These are phyloP conservation scores for Suillus discolor DNA, from an alignment of 768 basidiomycete genomes.

Conservation along the genomic window DNA sequence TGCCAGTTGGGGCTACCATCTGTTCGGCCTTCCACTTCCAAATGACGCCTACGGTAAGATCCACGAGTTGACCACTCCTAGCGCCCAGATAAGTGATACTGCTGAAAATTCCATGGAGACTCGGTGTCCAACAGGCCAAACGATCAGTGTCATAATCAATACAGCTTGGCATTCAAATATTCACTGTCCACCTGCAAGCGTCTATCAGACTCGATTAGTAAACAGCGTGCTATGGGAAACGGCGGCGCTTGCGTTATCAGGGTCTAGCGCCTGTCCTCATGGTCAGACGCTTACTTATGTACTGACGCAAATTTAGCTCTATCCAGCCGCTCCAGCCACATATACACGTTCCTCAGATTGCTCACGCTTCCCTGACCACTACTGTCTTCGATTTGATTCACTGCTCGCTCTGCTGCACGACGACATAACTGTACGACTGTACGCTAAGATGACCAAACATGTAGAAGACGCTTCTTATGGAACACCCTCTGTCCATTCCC, in stretches of 20 bases:
- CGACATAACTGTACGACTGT: background rate
- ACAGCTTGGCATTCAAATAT: background rate
- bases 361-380: background rate
- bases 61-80: background rate
- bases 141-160: background rate
- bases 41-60: background rate
- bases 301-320: background rate
- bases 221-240: background rate
- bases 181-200: background rate
- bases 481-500: background rate
- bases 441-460: background rate
- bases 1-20: background rate
- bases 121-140: background rate
- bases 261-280: background rate
- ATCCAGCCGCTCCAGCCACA: background rate
- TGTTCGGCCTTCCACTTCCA: background rate
- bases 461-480: background rate
- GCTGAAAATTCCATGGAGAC: background rate
- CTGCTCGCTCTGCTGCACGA: background rate
- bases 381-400: background rate
- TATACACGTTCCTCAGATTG: background rate
- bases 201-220: background rate
- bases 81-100: slow-evolving; percentile 1
- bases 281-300: background rate
- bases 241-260: background rate